Conservation (phyloP, 345 rosid genomes). For the Alliaria petiolata region DNA sequence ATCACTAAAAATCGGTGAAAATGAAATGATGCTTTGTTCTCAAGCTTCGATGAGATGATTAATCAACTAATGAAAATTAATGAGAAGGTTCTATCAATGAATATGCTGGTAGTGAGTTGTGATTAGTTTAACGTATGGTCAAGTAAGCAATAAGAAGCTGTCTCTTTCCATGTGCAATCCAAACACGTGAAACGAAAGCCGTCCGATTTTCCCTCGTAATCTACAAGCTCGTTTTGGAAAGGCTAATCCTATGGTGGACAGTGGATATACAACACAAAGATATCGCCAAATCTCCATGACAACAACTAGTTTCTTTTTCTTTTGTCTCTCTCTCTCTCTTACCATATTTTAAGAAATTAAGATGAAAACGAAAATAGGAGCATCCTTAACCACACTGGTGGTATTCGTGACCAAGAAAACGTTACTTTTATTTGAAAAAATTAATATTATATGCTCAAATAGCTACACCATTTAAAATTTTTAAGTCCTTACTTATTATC, state of each 20-base stretch:
- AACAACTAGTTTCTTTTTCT: slow-evolving; percentile 18
- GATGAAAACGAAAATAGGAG: background rate
- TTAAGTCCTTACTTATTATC: background rate
- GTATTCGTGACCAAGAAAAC: background rate
- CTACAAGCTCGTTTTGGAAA: slow-evolving; percentile 22
- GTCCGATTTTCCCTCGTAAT: slow-evolving; percentile 20
- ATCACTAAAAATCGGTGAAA: background rate
- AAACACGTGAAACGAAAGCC: background rate
- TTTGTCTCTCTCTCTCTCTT: slow-evolving; percentile 2
- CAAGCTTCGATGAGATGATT: background rate
- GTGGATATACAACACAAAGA: slow-evolving; percentile 4
- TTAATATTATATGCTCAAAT: background rate
- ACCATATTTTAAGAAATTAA: background rate
- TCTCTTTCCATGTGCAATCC: slow-evolving; percentile 31
- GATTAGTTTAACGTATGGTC: slow-evolving; percentile 11
- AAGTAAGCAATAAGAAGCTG: slow-evolving; percentile 2
- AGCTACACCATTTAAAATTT: slow-evolving; percentile 1
- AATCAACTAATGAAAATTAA: background rate
- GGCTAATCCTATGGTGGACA: slow-evolving; percentile 16
- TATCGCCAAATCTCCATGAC: slow-evolving; percentile 28
- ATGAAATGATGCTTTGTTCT: background rate
- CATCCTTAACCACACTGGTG: background rate
- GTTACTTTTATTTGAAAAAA: no score
- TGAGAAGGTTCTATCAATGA: background rate
- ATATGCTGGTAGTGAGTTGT: background rate